Conservation (phyloP, 2,329 filamentous ascomycete genomes). For the Fusarium chlamydosporum region DNA sequence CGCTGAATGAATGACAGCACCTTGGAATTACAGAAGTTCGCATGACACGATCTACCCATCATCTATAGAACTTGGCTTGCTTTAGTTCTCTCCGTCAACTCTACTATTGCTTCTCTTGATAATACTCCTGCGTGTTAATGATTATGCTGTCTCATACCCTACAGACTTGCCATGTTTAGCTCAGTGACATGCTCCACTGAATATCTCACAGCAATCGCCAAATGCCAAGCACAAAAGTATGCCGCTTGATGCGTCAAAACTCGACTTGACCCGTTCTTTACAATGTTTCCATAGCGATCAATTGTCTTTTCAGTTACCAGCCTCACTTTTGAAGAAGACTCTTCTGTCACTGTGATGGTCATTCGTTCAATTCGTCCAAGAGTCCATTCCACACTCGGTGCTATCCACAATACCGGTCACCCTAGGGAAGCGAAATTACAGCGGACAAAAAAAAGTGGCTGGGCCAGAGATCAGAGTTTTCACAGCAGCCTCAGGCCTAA, state of each 20-base stretch:
- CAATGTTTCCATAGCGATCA: neutral
- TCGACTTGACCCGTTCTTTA: neutral
- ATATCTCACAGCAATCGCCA: neutral
- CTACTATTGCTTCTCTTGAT: neutral
- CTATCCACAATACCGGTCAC: slow-evolving; percentile 7
- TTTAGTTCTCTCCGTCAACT: neutral
- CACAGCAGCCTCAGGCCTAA: slow-evolving; percentile 27
- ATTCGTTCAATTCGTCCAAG: neutral
- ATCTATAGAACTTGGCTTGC: neutral
- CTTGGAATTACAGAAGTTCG: no score
- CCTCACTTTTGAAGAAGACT: neutral
- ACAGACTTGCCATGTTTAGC: neutral
- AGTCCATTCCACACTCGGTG: neutral
- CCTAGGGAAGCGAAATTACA: slow-evolving; percentile 20
- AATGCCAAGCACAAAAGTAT: neutral
- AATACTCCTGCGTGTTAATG: neutral
- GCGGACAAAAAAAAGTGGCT: slow-evolving; percentile 29
- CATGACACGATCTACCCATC: no score
- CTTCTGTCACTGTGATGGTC: neutral
- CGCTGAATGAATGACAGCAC: no score
- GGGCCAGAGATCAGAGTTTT: slow-evolving; percentile 32
- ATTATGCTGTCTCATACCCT: neutral
- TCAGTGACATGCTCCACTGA: neutral
- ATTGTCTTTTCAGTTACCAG: neutral
- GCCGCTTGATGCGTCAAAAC: neutral